Percentiles rank a stretch among this genome's conserved stretches.
These are phyloP conservation scores for Saitozyma podzolica DNA, from an alignment of 768 basidiomycete species.

Conservation along the genomic window DNA sequence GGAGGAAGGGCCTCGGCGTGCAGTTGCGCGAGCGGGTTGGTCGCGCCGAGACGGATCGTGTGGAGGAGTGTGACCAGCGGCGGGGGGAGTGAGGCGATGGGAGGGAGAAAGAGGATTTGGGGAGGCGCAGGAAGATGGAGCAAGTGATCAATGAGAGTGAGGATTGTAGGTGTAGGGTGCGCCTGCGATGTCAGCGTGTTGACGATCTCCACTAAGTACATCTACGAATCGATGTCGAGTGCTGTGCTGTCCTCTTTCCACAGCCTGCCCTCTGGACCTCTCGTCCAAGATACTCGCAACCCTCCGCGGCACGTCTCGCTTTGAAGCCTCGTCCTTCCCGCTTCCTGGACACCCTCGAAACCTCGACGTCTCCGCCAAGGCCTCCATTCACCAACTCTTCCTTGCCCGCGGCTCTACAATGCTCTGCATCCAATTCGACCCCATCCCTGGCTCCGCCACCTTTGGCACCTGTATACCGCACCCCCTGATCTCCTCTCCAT, in stretches of 20 bases:
- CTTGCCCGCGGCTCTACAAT: background rate
- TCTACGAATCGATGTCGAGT: too few species aligned
- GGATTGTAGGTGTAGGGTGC: constrained; percentile 39
- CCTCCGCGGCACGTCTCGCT: too few species aligned
- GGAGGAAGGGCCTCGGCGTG: constrained; percentile 47
- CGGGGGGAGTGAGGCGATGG: constrained; percentile 39
- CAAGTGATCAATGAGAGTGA: constrained; percentile 42
- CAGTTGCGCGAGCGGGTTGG: constrained; percentile 41
- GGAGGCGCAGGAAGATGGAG: constrained; percentile 46
- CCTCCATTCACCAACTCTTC: background rate
- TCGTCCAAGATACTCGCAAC: too few species aligned
- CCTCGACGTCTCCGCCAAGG: background rate
- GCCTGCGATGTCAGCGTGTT: constrained; percentile 16
- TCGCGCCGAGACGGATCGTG: constrained; percentile 36
- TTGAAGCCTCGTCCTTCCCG: too few species aligned
- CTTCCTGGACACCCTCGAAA: too few species aligned
- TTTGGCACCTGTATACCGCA: too few species aligned
- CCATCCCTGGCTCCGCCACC: too few species aligned
- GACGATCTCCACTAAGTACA: too few species aligned
- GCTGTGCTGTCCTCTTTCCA: too few species aligned
- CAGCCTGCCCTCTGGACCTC: too few species aligned
- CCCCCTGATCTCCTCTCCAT: too few species aligned
- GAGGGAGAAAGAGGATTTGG: constrained; percentile 50
- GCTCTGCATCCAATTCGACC: background rate
- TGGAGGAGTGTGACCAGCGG: constrained; percentile 46